Percentiles rank a stretch among this genome's conserved stretches.
phyloP scores from a whole-genome alignment of 2,329 filamentous ascomycete species.

The Cordyceps cateniannulata region DNA sequence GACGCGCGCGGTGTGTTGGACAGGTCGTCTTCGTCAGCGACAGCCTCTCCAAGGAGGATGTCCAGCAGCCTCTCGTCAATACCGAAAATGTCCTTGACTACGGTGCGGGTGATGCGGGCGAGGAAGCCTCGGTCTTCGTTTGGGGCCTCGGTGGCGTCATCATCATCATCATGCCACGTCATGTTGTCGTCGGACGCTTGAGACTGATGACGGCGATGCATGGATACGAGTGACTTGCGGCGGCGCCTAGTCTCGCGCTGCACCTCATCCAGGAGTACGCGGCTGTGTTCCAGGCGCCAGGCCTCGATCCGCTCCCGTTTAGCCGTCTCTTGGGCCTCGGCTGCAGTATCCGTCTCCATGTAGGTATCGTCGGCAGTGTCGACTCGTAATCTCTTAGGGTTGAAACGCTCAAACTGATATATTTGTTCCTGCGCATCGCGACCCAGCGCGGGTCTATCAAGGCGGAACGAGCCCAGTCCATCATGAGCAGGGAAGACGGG shows the following conservation, averaged over 20 bases:
- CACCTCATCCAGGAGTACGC: conserved; percentile 78
- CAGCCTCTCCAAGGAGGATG: conserved; percentile 76
- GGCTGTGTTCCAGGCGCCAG: conserved; percentile 89
- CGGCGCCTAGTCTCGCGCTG: conserved; percentile 73
- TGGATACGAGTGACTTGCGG: conserved; percentile 52
- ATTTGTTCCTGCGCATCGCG: conserved; percentile 70
- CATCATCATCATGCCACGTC: conserved; percentile 50
- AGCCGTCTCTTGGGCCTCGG: conserved; percentile 53
- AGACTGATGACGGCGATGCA: conserved; percentile 22
- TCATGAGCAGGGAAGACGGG: conserved; percentile 87
- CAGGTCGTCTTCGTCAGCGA: conserved; percentile 45
- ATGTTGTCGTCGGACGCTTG: conserved; percentile 31
- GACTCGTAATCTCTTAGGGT: conserved; percentile 58
- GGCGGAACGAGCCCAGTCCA: conserved; percentile 77
- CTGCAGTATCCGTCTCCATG: conserved; percentile 20
- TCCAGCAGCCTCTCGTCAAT: conserved; percentile 81
- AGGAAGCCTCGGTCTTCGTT: conserved; percentile 63
- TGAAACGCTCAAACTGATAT: conserved; percentile 83
- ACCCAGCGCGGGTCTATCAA: conserved; percentile 49
- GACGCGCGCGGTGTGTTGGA: conserved; percentile 42
- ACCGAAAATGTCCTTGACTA: conserved; percentile 84
- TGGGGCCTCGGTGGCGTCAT: conserved; percentile 31
- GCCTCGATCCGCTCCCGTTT: conserved; percentile 79
- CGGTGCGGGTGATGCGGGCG: conserved; percentile 73
- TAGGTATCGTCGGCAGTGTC: conserved; percentile 48